Conservation (phyloP, 257 asterid species). For the Ocimum tenuiflorum region DNA sequence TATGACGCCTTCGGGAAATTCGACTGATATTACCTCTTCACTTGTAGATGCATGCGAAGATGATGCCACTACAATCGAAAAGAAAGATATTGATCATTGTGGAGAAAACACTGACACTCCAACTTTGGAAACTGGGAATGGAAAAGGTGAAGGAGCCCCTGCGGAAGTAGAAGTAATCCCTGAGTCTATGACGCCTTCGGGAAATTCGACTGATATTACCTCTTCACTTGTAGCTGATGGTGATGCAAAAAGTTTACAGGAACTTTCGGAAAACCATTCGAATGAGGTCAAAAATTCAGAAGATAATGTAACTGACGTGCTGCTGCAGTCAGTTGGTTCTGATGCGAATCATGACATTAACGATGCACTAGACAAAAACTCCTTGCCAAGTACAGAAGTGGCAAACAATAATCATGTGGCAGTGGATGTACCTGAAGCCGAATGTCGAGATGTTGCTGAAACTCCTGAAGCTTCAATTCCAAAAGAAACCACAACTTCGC, state of each 20-base stretch:
- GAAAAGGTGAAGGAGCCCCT: conserved; percentile 21
- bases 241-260: conserved; percentile 18
- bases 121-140: conserved; percentile 23
- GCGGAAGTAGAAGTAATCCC: conserved; percentile 17
- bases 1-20: no score
- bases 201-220: conserved; percentile 15
- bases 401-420: conserved; percentile 9
- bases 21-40: no score
- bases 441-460: conserved; percentile 16
- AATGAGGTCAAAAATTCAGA: no score
- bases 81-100: no score
- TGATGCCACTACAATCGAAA: conserved; percentile 8
- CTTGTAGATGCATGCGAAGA: conserved; percentile 21
- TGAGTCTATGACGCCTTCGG: conserved; percentile 14
- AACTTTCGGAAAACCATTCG: conserved; percentile 16
- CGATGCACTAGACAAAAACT: neutral
- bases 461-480: conserved; percentile 11
- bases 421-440: conserved; percentile 7
- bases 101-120: conserved; percentile 8
- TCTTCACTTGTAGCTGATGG: conserved; percentile 18
- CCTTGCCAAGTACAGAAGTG: neutral
- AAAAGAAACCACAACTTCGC: neutral
- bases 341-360: neutral
- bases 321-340: conserved; percentile 5
- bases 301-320: conserved; percentile 1